Evolutionary conservation across 768 basidiomycete species (phyloP), one percentile per base, ranked within the genome.

Genomic region (Phlebiopsis flavidoalba): DNA sequence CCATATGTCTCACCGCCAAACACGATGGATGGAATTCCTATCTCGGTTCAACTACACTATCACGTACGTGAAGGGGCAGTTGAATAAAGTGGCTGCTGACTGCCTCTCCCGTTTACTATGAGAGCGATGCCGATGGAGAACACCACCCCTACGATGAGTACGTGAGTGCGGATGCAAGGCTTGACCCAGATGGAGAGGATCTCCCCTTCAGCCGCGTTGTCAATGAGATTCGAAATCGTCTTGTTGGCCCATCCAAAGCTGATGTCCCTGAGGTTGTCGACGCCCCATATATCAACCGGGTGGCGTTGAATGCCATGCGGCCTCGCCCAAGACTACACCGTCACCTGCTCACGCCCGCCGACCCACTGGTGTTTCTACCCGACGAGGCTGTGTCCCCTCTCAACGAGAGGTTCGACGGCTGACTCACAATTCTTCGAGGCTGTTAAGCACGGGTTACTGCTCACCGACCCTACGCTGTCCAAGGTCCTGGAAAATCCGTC

Each of bases 241-340:
- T n/a, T n/a, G n/a, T n/a, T n/a, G n/a, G n/a, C n/a, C n/a, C n/a
- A n/a, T n/a, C n/a, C n/a, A n/a, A n/a, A n/a, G n/a, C n/a, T n/a
- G n/a, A n/a, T n/a, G n/a, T n/a, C n/a, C n/a, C n/a, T n/a, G n/a
- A n/a, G n/a, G n/a, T n/a, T n/a, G n/a, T n/a, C n/a, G n/a, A n/a
- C n/a, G n/a, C n/a, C 26, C 6, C 26, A 31, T n/a, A 31, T 31
- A 6, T 14, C 15, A 40, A 7, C 10, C 52, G 24, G 7, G 36
- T 3, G 21, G 3, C 40, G n/a, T 2, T 72, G 71, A 48, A 19
- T 22, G 22, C 64, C 60, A 7, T 73, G 72, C 59, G 57, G n/a
- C n/a, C 43, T 10, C 22, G 24, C 15, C 58, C 60, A 17, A 73
- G 71, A n/a, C n/a, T n/a, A n/a, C n/a, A n/a, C n/a, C n/a, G 54